A percentile compares a stretch with the other conserved stretches of the same genome.
These are phyloP conservation scores for Lasiodiplodia hormozganensis DNA, from an alignment of 2,329 filamentous ascomycete species.

Conservation along the genomic window DNA sequence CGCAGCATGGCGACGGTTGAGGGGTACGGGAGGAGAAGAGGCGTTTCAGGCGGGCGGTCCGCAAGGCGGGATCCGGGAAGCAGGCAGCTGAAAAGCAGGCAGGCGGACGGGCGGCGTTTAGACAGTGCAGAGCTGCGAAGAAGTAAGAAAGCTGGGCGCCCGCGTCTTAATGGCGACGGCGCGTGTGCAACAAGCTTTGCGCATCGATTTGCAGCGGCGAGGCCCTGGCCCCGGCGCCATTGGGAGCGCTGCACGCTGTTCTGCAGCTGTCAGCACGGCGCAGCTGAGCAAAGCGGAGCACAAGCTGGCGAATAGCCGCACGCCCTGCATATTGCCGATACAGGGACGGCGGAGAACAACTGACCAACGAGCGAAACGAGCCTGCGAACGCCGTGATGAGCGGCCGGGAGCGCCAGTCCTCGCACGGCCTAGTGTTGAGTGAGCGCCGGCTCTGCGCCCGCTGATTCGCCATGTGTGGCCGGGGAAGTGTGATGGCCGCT, in stretches of 20 bases:
- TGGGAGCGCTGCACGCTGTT: conserved; percentile 22
- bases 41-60: conserved; percentile 19
- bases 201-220: conserved; percentile 27
- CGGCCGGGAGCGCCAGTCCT: conserved; percentile 23
- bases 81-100: conserved; percentile 11
- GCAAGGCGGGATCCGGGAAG: conserved; percentile 1
- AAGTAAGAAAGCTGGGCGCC: conserved; percentile 27
- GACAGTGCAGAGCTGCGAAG: conserved; percentile 21
- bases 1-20: conserved; percentile 12
- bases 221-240: conserved; percentile 18
- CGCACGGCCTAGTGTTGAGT: background rate
- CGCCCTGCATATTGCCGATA: conserved; percentile 23
- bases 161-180: conserved; percentile 26
- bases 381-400: conserved; percentile 15
- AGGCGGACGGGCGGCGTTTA: conserved; percentile 8
- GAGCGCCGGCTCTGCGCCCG: background rate
- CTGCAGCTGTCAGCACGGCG: conserved; percentile 29
- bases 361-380: conserved; percentile 15
- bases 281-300: conserved; percentile 23
- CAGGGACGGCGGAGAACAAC: conserved; percentile 19
- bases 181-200: conserved; percentile 28
- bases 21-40: background rate
- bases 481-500: conserved; percentile 24
- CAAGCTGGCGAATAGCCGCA: conserved; percentile 22
- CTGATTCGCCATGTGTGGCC: conserved; percentile 11